Evolutionary conservation across 139 green algal species (phyloP), one percentile per base, ranked within the genome.

Genomic region (Volvox africanus): DNA sequence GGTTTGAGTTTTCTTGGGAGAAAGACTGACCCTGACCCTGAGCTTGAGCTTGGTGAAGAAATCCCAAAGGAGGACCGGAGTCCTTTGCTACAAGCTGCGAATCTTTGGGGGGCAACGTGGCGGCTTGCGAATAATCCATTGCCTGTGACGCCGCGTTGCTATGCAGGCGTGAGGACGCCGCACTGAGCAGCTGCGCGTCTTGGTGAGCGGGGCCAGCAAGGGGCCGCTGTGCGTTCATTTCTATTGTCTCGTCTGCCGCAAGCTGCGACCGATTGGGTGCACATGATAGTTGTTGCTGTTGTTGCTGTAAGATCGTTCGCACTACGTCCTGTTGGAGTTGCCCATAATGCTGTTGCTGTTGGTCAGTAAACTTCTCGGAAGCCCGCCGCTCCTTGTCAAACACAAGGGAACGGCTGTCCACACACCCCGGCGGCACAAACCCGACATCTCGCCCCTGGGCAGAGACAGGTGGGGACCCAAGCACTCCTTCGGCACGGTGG

Each of bases 241-340:
- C 75, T 11, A 30, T 30, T 19, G 30, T 30, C 44, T 30, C 30
- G 1, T 61, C 44, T 24, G 65, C 65, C 5, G 21, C 65, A 11
- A 73, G 24, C 24, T 73, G 44, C 5, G 44, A 55, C 44, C 44
- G 44, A 55, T 55, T 55, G 5, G 5, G 44, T n/a, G 33, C 35
- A 30, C 61, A 37, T 36, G 61, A 37, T 71, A 44, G 80, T 19
- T 88, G 81, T 36, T 88, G 65, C 83, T 80, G 83, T 65, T 80
- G 83, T 24, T 68, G 83, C 26, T 44, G 35, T 68, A 17, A 0
- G 0, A 44, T 28, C 50, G 19, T 22, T 36, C 44, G 84, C 26
- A 30, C 37, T 36, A 11, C 2, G 37, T 82, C 44, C 73, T 68
- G 30, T 55, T 91, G 87, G 33, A 55, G 87, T 1, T 86, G 87